Evolutionary conservation across 192 early-diverging fungal genomes (phyloP).

Genomic region (Haplosporangium gracile): DNA sequence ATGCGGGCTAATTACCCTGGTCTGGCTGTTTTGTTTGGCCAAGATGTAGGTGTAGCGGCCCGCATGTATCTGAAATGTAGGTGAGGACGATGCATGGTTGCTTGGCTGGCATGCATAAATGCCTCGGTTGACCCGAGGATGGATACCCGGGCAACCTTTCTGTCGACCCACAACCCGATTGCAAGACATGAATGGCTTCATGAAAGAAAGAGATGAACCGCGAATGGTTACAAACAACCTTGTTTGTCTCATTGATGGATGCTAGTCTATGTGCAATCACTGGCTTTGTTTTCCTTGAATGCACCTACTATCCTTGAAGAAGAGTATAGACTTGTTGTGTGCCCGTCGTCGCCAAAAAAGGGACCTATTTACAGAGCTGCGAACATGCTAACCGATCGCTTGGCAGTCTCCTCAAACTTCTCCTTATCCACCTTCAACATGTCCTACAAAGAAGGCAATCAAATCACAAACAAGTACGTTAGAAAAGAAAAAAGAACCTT

Average conservation of each 20-base stretch:
- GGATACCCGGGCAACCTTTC: not conserved
- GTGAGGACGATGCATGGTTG: too few relatives aligned
- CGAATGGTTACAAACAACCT: not conserved
- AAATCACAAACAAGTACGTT: not conserved
- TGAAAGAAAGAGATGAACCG: not conserved
- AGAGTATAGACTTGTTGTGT: not conserved
- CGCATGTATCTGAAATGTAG: too few relatives aligned
- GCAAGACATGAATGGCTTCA: not conserved
- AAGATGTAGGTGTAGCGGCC: too few relatives aligned
- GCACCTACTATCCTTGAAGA: not conserved
- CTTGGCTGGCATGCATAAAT: too few relatives aligned
- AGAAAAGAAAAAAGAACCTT: not conserved
- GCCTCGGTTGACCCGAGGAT: not conserved
- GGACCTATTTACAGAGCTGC: not conserved
- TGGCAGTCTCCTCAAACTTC: constrained; percentile 1
- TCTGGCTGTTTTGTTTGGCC: too few relatives aligned
- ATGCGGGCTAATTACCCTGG: too few relatives aligned
- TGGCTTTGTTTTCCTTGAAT: not conserved
- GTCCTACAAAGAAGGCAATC: not conserved
- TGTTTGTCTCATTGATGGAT: not conserved
- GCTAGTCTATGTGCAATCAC: not conserved
- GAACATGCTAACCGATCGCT: not conserved
- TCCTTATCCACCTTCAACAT: not conserved
- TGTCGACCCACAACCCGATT: too few relatives aligned
- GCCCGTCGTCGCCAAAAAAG: not conserved